These are phyloP conservation scores for Solanum sejunctum DNA, from an alignment of 257 asterid species.

Conservation along the genomic window DNA sequence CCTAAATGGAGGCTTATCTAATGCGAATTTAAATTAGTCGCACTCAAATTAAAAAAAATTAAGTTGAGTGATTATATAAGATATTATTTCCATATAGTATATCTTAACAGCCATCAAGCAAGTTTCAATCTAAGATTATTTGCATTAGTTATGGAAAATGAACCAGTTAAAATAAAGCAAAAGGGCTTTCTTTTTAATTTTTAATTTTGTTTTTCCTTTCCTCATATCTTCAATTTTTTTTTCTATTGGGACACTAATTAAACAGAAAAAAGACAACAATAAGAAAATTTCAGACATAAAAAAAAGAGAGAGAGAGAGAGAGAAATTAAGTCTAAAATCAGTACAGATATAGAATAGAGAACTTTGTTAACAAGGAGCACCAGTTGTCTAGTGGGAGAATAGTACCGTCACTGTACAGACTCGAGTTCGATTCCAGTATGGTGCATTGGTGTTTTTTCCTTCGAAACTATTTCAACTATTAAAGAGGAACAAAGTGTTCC, in stretches of 20 bases:
- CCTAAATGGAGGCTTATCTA: too few relatives aligned
- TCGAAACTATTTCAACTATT: too few relatives aligned
- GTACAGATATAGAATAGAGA: too few relatives aligned
- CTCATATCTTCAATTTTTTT: too few relatives aligned
- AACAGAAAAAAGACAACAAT: not conserved
- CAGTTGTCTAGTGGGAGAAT: conserved; percentile 92
- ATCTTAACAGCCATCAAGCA: not conserved
- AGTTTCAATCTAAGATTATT: not conserved
- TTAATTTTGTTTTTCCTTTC: not conserved
- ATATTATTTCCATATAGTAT: not conserved
- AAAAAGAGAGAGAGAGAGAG: not conserved
- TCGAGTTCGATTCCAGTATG: conserved; percentile 99
- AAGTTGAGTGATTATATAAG: not conserved
- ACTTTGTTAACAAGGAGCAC: conserved; percentile 12
- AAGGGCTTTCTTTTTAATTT: not conserved
- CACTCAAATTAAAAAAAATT: too few relatives aligned
- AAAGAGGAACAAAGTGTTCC: not conserved
- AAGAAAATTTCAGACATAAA: not conserved
- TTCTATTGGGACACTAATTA: too few relatives aligned
- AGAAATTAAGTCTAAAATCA: not conserved
- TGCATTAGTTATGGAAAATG: not conserved
- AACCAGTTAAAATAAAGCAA: not conserved
- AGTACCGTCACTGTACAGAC: too few relatives aligned
- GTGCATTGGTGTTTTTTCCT: conserved; percentile 27
- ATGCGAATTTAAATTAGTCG: too few relatives aligned